Base-by-base conservation (phyloP, 176 grass and related monocot species). In the Tuctoria greenei region DNA sequence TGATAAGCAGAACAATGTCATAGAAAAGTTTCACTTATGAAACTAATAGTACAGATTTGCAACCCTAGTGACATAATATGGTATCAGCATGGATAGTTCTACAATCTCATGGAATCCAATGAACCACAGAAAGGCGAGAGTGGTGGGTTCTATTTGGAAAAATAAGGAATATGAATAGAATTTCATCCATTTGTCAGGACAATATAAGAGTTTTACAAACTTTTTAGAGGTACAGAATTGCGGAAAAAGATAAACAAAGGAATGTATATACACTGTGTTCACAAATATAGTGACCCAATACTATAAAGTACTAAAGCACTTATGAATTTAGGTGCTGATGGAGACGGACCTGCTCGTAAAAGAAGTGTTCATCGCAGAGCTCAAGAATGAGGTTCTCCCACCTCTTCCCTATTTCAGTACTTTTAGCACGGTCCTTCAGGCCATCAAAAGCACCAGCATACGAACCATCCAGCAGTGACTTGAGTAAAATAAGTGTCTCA, bases 401-500 rank as follows among this genome's bases (percentile, higher is more conserved):
- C 23, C 74, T 86, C 81, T 91, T 93, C 17, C 94, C 94, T 67
- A 91, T 87, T 38, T 97, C 84, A 46, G 83, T 40, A 7, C 86
- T 84, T 69, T 81, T 91, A 61, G 76, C 83, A 42, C 46, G 36
- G 67, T 93, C 94, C 76, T 97, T 97, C 44, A 84, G 64, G 46
- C 94, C 91, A 47, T 91, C 81, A 64, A 89, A 93, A 63, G 81
- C 44, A 6, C 75, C 78, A 27, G 90, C 90, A 76, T 81, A 97
- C 2, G 93, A 85, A 44, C 90, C 93, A 75, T 97, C 90, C 81
- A 97, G 75, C 55, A 97, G 67, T 0, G 90, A 97, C 67, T 91
- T 97, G 64, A 97, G 88, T 67, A 97, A 79, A 78, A 97, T 97
- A 44, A 97, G 90, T 8, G 93, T 97, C 60, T 97, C 93, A 67